phyloP scores from a whole-genome alignment of 805 yeast genomes.

The Candida michaelii region DNA sequence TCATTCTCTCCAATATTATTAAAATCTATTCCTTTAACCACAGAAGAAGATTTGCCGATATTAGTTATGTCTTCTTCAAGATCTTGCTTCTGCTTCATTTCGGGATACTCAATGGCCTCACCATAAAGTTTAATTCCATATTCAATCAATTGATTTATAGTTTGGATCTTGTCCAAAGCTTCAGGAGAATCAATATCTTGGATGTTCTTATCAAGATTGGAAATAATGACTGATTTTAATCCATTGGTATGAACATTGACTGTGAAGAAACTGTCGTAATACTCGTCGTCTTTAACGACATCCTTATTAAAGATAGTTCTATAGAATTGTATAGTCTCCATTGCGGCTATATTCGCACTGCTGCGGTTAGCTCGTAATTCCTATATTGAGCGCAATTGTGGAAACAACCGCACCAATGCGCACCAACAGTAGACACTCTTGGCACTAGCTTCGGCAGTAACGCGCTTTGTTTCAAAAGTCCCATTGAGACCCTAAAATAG shows the following conservation, averaged over 20 bases:
- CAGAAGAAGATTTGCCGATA: background rate
- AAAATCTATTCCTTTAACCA: conserved; percentile 3
- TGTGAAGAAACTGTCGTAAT: conserved; percentile 22
- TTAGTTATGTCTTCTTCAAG: conserved; percentile 17
- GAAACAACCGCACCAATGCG: too few species aligned
- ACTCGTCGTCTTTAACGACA: conserved; percentile 19
- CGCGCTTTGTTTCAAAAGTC: conserved; percentile 4
- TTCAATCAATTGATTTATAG: conserved; percentile 13
- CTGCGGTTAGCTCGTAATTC: too few species aligned
- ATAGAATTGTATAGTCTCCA: conserved; percentile 19
- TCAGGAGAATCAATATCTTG: background rate
- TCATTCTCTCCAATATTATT: conserved; percentile 22
- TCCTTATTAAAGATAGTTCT: conserved; percentile 21
- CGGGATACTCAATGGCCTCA: conserved; percentile 21
- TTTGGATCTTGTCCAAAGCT: conserved; percentile 1
- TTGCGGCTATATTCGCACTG: conserved; percentile 2
- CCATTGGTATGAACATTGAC: conserved; percentile 26
- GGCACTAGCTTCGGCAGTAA: too few species aligned
- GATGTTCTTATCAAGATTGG: conserved; percentile 16
- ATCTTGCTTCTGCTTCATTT: background rate
- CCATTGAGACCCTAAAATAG: conserved; percentile 6
- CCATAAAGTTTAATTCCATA: conserved; percentile 21
- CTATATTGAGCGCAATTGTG: too few species aligned
- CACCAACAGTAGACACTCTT: too few species aligned
- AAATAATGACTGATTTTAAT: conserved; percentile 20